These are phyloP conservation scores for Yamadazyma dendronema DNA, from an alignment of 1,139 yeast species.

Conservation along the genomic window DNA sequence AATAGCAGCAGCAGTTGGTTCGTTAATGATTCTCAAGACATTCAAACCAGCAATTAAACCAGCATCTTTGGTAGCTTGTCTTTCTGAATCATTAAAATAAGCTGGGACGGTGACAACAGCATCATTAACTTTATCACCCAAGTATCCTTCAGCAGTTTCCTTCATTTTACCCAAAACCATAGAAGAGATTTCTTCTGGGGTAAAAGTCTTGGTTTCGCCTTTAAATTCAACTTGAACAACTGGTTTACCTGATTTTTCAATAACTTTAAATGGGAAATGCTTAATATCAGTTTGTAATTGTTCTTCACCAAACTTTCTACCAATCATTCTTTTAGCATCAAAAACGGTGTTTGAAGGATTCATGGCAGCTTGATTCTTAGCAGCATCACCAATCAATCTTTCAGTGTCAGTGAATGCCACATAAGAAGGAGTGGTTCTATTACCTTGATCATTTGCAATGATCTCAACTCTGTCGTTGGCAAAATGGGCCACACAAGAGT, in stretches of 20 bases:
- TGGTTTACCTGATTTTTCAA: conserved; percentile 59
- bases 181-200: conserved; percentile 69
- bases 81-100: conserved; percentile 58
- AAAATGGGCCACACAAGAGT: conserved; percentile 76
- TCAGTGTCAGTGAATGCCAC: conserved; percentile 69
- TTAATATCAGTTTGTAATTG: conserved; percentile 58
- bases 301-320: conserved; percentile 58
- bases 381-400: conserved; percentile 70
- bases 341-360: conserved; percentile 65
- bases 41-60: conserved; percentile 60
- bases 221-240: conserved; percentile 60
- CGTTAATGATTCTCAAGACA: conserved; percentile 57
- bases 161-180: conserved; percentile 65
- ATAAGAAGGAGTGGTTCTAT: conserved; percentile 69
- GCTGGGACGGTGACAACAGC: conserved; percentile 75
- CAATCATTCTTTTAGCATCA: conserved; percentile 69
- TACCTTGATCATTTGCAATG: conserved; percentile 70
- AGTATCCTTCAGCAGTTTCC: conserved; percentile 61
- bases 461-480: conserved; percentile 69
- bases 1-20: conserved; percentile 63
- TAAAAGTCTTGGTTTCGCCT: conserved; percentile 62
- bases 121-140: conserved; percentile 59
- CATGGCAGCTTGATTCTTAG: conserved; percentile 71
- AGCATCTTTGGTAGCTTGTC: conserved; percentile 63
- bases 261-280: conserved; percentile 63